phyloP scores from a whole-genome alignment of 73 alveolate species.

The Chromera velia region DNA sequence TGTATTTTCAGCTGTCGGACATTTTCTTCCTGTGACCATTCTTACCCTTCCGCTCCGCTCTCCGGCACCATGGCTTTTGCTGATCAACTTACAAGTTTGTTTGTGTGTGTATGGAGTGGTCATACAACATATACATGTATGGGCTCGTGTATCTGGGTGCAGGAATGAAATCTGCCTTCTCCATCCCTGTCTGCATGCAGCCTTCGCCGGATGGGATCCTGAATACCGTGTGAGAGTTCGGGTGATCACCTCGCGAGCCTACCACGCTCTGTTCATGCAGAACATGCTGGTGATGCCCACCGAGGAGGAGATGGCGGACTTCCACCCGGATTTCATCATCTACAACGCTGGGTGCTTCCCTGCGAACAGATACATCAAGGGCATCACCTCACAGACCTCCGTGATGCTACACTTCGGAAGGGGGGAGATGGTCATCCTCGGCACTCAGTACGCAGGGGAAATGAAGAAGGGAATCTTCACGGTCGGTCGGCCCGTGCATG shows the following conservation, averaged over 20 bases:
- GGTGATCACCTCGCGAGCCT: slow-evolving; percentile 64
- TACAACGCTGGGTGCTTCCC: slow-evolving; percentile 84
- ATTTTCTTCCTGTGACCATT: too few species aligned
- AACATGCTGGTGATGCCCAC: slow-evolving; percentile 84
- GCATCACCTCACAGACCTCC: slow-evolving; percentile 75
- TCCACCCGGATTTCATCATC: slow-evolving; percentile 22
- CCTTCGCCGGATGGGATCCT: slow-evolving; percentile 92
- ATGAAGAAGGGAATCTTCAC: slow-evolving; percentile 90
- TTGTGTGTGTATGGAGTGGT: too few species aligned
- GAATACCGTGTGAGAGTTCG: slow-evolving; percentile 67
- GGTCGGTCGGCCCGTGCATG: neutral
- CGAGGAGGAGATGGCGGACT: slow-evolving; percentile 54
- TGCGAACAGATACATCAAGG: slow-evolving; percentile 69
- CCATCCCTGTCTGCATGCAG: slow-evolving; percentile 74
- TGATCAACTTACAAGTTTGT: too few species aligned
- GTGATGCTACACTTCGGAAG: slow-evolving; percentile 68
- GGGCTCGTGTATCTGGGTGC: too few species aligned
- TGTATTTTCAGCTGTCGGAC: too few species aligned
- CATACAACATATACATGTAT: too few species aligned
- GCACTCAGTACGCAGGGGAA: slow-evolving; percentile 91
- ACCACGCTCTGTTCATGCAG: slow-evolving; percentile 91
- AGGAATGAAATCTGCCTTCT: too few species aligned
- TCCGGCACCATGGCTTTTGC: too few species aligned
- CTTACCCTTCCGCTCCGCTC: too few species aligned
- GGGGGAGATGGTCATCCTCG: slow-evolving; percentile 74